Conservation (phyloP, 768 basidiomycete species). For the Clavulina sp. region DNA sequence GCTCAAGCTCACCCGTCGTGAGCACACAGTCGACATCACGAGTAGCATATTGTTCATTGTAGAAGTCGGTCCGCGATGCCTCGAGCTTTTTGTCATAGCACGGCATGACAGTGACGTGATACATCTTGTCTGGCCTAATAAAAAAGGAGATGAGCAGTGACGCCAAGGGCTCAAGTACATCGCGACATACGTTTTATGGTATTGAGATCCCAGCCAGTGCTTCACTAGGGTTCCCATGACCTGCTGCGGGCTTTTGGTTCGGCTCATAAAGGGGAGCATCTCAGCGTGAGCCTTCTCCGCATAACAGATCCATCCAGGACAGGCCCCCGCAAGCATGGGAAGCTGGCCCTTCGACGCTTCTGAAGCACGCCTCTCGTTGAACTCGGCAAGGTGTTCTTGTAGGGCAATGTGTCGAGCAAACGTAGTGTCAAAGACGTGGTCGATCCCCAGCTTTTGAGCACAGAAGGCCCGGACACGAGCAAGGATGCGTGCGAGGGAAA, state of each 20-base stretch:
- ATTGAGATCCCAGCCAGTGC: constrained; percentile 54
- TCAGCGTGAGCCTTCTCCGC: constrained; percentile 94
- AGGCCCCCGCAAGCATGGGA: constrained; percentile 90
- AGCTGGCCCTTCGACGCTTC: constrained; percentile 19
- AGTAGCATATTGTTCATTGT: constrained; percentile 60
- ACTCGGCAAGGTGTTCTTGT: constrained; percentile 67
- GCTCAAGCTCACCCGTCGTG: constrained; percentile 85
- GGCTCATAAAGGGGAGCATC: constrained; percentile 78
- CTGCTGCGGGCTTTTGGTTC: constrained; percentile 84
- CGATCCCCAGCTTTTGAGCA: constrained; percentile 47
- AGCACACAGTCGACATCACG: constrained; percentile 95
- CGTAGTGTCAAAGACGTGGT: constrained; percentile 83
- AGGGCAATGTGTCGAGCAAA: constrained; percentile 81
- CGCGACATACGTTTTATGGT: constrained; percentile 46
- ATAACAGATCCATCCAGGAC: constrained; percentile 99
- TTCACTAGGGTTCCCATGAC: constrained; percentile 90
- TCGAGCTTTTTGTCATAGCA: constrained; percentile 99
- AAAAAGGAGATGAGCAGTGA: background rate
- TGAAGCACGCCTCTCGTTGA: constrained; percentile 45
- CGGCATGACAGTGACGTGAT: constrained; percentile 96
- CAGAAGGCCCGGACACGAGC: constrained; percentile 57
- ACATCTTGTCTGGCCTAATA: constrained; percentile 64
- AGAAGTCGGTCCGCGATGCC: constrained; percentile 88
- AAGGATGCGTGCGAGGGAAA: constrained; percentile 43
- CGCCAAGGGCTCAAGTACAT: background rate